phyloP scores from a whole-genome alignment of 768 basidiomycete genomes.

The Suillus brevipes region DNA sequence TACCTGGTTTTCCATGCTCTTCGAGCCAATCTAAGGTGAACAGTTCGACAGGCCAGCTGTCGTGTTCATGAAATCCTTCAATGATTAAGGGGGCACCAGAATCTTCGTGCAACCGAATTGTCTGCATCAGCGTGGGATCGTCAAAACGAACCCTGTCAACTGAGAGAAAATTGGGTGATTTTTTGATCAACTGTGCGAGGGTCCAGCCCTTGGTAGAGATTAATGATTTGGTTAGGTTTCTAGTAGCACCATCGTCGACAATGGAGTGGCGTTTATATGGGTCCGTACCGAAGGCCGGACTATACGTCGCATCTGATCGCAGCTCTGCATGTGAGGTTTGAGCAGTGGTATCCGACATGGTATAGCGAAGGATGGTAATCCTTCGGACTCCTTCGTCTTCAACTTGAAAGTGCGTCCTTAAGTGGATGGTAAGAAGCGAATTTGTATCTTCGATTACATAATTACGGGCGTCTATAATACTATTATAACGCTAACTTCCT shows the following conservation, averaged over 20 bases:
- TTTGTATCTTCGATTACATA: neutral
- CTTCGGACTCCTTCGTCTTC: neutral
- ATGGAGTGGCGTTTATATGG: neutral
- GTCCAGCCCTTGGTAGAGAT: slow-evolving; percentile 55
- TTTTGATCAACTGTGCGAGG: slow-evolving; percentile 39
- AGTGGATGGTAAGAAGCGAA: neutral
- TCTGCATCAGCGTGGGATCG: slow-evolving; percentile 28
- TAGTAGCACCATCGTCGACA: slow-evolving; percentile 14
- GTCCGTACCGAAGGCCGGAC: neutral
- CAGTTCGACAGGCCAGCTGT: slow-evolving; percentile 52
- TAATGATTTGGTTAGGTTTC: slow-evolving; percentile 10
- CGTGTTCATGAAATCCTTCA: slow-evolving; percentile 54
- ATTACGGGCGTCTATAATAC: neutral
- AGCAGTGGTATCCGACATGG: neutral
- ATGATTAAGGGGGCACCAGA: slow-evolving; percentile 65
- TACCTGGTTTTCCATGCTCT: slow-evolving; percentile 33
- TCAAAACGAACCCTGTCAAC: slow-evolving; percentile 39
- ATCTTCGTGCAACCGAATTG: slow-evolving; percentile 47
- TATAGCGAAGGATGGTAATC: neutral
- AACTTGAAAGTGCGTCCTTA: neutral
- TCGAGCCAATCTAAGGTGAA: slow-evolving; percentile 60
- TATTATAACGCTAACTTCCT: neutral
- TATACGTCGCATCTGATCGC: too few relatives aligned
- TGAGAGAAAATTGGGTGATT: slow-evolving; percentile 42
- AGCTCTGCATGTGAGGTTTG: neutral